Evolutionary conservation across 2,329 filamentous ascomycete genomes (phyloP), one percentile per base, ranked within the genome.

Genomic region (Fusarium coffeatum): DNA sequence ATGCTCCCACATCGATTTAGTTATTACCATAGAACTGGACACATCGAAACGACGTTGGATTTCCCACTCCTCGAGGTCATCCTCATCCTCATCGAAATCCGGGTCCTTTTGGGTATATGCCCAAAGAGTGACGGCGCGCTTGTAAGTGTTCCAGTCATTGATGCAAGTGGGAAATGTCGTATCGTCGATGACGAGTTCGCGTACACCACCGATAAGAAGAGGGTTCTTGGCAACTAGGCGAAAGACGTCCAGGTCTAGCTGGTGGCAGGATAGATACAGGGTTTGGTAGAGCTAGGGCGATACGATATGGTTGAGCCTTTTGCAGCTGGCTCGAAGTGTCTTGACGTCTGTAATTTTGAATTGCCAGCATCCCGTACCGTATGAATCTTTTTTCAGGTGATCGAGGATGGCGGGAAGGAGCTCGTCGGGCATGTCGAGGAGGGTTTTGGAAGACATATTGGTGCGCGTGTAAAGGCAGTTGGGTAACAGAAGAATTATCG

Each of bases 151-250:
- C 53, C 28, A 49, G 11, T 32, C 37, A 2, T 11, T 27, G 18
- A 54, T 46, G 20, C 41, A 37, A 12, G 55, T 13, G 1, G 62
- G 22, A 10, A 69, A 12, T 3, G 66, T 69, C 2, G 66, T 69
- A 30, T 70, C 61, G 5, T 70, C 63, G 8, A 71, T 56, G 4
- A 71, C n/a, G 0, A 71, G 47, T 22, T 70, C 63, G 3, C 23
- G 32, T 0, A 68, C 65, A 0, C 61, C 46, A 0, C 63, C 23
- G 6, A 70, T 43, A 0, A 70, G 42, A 3, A 67, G 25, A 0
- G 59, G 55, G 10, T 64, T 70, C 1, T 23, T 23, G 0, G 45
- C 20, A 4, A 66, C 45, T 5, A 47, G 30, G 0, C 7, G 13
- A 15, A 70, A 69, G 2, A 69, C 55, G 1, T 66, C 13, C 1